phyloP scores from a whole-genome alignment of 1,284 basidiomycete genomes.

The Puccinia coronata region DNA sequence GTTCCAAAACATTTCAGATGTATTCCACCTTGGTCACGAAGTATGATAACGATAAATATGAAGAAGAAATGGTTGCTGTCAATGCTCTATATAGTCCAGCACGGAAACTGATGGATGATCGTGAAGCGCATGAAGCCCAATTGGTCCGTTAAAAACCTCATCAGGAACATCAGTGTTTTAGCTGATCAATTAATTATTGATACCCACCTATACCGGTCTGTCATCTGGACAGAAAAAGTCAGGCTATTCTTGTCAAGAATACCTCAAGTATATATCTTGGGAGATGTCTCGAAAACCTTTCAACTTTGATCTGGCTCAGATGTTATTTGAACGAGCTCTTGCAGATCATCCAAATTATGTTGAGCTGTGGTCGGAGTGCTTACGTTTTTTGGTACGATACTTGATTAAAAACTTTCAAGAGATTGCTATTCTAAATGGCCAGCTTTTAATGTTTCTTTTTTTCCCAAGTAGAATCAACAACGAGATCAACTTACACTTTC shows the following conservation, averaged over 20 bases:
- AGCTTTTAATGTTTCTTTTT: not conserved
- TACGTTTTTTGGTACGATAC: slow-evolving; percentile 36
- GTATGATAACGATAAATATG: slow-evolving; percentile 44
- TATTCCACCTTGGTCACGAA: slow-evolving; percentile 43
- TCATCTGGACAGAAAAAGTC: slow-evolving; percentile 40
- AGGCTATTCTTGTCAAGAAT: slow-evolving; percentile 33
- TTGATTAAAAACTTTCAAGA: not conserved
- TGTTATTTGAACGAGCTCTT: slow-evolving; percentile 46
- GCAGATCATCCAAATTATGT: slow-evolving; percentile 38
- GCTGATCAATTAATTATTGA: not conserved
- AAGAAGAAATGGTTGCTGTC: slow-evolving; percentile 46
- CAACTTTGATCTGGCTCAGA: slow-evolving; percentile 29
- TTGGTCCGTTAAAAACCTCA: slow-evolving; percentile 20
- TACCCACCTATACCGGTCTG: not conserved
- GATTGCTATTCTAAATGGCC: not conserved
- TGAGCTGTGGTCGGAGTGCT: slow-evolving; percentile 42
- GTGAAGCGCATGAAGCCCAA: slow-evolving; percentile 41
- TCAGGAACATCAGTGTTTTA: not conserved
- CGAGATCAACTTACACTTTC: slow-evolving; percentile 16
- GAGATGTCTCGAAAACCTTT: slow-evolving; percentile 28
- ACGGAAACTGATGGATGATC: slow-evolving; percentile 43
- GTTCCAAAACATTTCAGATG: slow-evolving; percentile 39
- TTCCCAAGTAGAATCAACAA: slow-evolving; percentile 7
- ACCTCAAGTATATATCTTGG: slow-evolving; percentile 46
- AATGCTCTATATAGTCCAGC: slow-evolving; percentile 44